Evolutionary conservation across 805 yeast genomes (phyloP), one percentile per base, ranked within the genome.

Genomic region (Nakazawaea populi): DNA sequence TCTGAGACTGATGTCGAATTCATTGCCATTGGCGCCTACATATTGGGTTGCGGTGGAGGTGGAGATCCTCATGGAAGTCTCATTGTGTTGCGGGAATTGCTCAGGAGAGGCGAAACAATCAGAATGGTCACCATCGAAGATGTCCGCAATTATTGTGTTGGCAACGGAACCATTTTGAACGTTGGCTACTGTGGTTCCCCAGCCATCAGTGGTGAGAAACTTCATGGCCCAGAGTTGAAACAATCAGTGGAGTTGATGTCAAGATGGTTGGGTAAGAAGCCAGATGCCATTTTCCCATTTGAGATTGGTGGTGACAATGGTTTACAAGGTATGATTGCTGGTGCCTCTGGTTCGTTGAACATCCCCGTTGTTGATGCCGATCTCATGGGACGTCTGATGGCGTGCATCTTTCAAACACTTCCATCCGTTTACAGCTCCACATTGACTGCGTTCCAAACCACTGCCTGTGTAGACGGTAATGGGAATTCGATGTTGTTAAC

Each of bases 41-140:
- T 74, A 42, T 64, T 74, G 4, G 79, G 78, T 3, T 70, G 75
- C 57, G 79, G 77, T 2, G 79, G 79, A 14, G 79, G 79, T 36
- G 78, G 79, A 42, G 67, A 68, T 42, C 79, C 78, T 31, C 68
- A 71, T 57, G 61, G 73, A 6, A 55, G 58, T 12, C 69, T 55
- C 43, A 60, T 74, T 5, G 70, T 67, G 44, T 51, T 66, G 3
- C 60, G 70, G 46, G 67, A 65, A 47, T 50, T 64, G 52, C 52
- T 73, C 14, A 52, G 67, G 36, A 52, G 58, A 10, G 79, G 77
- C 6, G 64, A 58, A 12, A 48, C 44, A 7, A 63, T 72, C 18
- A 59, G 54, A 52, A 68, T 74, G 11, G 53, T 71, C 38, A 67
- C 71, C 48, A 42, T 64, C 27, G 62, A 65, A 11, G 67, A 64